These are phyloP conservation scores for Aristolochia contorta DNA, from an alignment of 164 flowering plant genomes.

Conservation along the genomic window DNA sequence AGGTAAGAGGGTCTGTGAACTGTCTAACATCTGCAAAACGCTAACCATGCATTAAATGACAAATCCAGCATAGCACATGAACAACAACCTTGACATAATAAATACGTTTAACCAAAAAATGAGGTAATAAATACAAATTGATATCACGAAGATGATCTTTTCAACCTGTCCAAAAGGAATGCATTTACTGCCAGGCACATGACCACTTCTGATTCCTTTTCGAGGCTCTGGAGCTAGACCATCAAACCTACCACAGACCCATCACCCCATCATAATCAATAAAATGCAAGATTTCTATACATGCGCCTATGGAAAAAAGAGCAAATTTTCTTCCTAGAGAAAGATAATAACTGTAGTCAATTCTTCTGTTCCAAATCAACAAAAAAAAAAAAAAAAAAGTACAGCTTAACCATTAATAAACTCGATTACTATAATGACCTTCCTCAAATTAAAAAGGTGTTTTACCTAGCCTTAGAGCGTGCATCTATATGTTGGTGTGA, in stretches of 20 bases:
- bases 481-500: conserved; percentile 85
- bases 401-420: no score
- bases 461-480: conserved; percentile 80
- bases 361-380: no score
- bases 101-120: background rate
- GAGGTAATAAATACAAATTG: background rate
- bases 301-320: no score
- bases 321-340: no score
- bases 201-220: conserved; percentile 91
- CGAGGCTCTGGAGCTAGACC: conserved; percentile 89
- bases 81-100: background rate
- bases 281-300: background rate
- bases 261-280: background rate
- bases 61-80: background rate
- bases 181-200: conserved; percentile 96
- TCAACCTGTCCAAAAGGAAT: conserved; percentile 80
- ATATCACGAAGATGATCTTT: background rate
- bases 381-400: no score
- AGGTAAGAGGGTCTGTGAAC: conserved; percentile 69
- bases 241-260: conserved; percentile 60
- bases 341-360: no score
- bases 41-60: background rate
- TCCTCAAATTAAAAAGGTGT: background rate
- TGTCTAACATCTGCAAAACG: conserved; percentile 66
- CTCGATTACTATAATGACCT: no score